phyloP scores from a whole-genome alignment of 1,284 basidiomycete genomes.

The Butyriboletus appendiculatus region DNA sequence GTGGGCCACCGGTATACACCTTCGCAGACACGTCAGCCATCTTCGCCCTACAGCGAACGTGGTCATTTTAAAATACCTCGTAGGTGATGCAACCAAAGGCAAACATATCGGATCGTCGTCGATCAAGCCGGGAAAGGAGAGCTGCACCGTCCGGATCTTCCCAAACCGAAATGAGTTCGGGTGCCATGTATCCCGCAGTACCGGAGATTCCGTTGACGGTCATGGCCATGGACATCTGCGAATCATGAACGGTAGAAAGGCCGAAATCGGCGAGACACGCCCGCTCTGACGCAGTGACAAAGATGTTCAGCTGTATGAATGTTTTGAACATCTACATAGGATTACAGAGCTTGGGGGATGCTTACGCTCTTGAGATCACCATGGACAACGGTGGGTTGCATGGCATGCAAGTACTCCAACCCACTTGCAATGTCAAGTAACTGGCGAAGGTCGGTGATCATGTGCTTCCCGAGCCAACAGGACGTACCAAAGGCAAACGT shows the following conservation, averaged over 20 bases:
- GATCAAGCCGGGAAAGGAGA: constrained; percentile 18
- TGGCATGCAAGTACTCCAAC: constrained; percentile 42
- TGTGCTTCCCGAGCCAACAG: not conserved
- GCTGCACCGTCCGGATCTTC: constrained; percentile 14
- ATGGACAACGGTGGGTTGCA: constrained; percentile 43
- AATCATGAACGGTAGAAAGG: constrained; percentile 22
- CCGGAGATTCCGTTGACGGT: constrained; percentile 20
- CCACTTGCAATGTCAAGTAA: constrained; percentile 42
- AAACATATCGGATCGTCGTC: constrained; percentile 33
- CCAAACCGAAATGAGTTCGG: constrained; percentile 20
- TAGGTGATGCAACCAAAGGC: constrained; percentile 32
- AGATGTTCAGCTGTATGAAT: constrained; percentile 23
- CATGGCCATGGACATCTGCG: constrained; percentile 13
- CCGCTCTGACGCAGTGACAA: constrained; percentile 23
- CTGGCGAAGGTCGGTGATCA: constrained; percentile 23
- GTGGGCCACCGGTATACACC: constrained; percentile 22
- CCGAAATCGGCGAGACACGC: constrained; percentile 35
- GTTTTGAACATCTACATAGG: not conserved
- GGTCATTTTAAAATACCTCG: constrained; percentile 19
- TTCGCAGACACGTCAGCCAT: not conserved
- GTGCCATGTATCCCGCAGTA: constrained; percentile 30
- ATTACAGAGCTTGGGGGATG: not conserved
- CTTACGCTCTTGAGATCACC: constrained; percentile 47
- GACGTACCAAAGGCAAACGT: constrained; percentile 37
- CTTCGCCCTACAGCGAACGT: not conserved